A percentile compares a stretch with the other conserved stretches of the same genome.
Conservation (phyloP, 1,139 yeast genomes). For the Wickerhamiella pararugosa region DNA sequence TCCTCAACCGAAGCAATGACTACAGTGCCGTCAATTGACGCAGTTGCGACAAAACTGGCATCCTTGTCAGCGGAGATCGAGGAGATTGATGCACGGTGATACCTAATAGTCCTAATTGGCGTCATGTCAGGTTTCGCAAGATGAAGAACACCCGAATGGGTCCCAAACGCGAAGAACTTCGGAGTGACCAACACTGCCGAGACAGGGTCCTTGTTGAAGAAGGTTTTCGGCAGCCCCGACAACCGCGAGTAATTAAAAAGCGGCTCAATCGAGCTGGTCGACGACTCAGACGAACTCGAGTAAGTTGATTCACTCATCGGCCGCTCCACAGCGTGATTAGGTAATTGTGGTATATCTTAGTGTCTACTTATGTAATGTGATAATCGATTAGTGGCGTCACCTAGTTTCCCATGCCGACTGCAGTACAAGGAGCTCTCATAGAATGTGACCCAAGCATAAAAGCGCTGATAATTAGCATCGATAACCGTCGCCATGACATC, state of each 20-base stretch:
- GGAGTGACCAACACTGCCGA: constrained; percentile 53
- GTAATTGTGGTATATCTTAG: no score
- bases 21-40: constrained; percentile 87
- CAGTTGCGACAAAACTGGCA: constrained; percentile 64
- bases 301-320: constrained; percentile 6
- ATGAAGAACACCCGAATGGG: constrained; percentile 76
- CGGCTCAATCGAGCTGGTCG: constrained; percentile 10
- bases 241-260: constrained; percentile 15
- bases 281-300: not conserved
- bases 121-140: constrained; percentile 44
- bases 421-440: constrained; percentile 16
- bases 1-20: constrained; percentile 60
- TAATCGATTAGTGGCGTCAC: not conserved
- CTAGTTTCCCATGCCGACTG: constrained; percentile 17
- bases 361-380: no score
- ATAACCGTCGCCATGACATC: constrained; percentile 21
- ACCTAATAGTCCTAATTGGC: constrained; percentile 55
- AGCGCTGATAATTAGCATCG: constrained; percentile 65
- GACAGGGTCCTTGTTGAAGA: constrained; percentile 62
- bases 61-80: constrained; percentile 35
- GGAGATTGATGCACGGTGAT: constrained; percentile 74
- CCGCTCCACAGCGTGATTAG: constrained; percentile 1
- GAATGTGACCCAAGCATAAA: constrained; percentile 77
- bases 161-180: constrained; percentile 57
- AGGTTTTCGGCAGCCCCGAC: constrained; percentile 18